These are phyloP conservation scores for Fusarium guadeloupense DNA, from an alignment of 2,329 filamentous ascomycete genomes.

Conservation along the genomic window DNA sequence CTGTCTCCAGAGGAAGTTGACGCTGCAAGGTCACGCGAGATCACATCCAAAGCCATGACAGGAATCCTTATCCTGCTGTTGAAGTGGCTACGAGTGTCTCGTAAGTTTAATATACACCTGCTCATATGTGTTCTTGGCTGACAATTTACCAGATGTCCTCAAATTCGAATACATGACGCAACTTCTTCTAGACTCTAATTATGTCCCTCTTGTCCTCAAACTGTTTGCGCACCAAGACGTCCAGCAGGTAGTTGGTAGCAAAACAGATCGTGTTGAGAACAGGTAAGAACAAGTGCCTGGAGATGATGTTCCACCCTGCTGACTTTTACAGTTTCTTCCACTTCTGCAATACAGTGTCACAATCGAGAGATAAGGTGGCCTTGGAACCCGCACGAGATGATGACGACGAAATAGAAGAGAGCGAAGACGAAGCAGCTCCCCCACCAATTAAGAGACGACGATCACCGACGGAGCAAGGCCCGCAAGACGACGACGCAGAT, in stretches of 20 bases:
- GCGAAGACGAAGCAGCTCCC: constrained; percentile 82
- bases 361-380: constrained; percentile 49
- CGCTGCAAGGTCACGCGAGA: constrained; percentile 81
- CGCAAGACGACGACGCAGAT: constrained; percentile 39
- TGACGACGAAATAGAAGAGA: constrained; percentile 55
- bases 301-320: background rate
- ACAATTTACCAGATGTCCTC: constrained; percentile 73
- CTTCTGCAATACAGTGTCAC: constrained; percentile 80
- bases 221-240: constrained; percentile 94
- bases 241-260: constrained; percentile 87
- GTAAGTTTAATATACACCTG: constrained; percentile 62
- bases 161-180: constrained; percentile 98
- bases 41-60: constrained; percentile 91
- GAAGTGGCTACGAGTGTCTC: constrained; percentile 96
- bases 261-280: constrained; percentile 81
- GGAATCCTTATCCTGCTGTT: constrained; percentile 85
- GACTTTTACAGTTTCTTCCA: constrained; percentile 77
- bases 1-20: constrained; percentile 80
- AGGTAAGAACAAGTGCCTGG: constrained; percentile 62
- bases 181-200: constrained; percentile 92
- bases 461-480: constrained; percentile 52
- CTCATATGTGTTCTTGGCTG: constrained; percentile 9
- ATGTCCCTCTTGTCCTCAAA: constrained; percentile 90
- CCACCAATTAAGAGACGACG: constrained; percentile 78
- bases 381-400: constrained; percentile 51